phyloP scores from a whole-genome alignment of 352 stramenopile species.

The Globisporangium rhizosaccharum region DNA sequence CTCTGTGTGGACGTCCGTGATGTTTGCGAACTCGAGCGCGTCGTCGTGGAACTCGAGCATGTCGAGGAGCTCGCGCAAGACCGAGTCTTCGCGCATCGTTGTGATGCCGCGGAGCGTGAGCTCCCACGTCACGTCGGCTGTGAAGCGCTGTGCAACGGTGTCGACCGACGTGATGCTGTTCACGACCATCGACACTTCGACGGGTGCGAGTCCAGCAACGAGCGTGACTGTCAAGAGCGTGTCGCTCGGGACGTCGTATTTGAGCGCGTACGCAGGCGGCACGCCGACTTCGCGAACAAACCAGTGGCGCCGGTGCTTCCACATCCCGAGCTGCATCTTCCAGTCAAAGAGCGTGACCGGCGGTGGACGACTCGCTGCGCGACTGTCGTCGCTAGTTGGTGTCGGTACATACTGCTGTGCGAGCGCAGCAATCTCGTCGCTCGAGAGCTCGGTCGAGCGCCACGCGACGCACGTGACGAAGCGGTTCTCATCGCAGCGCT shows the following conservation, averaged over 20 bases:
- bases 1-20: constrained; percentile 14
- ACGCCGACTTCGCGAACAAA: constrained; percentile 43
- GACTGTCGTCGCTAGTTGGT: not conserved
- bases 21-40: constrained; percentile 27
- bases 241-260: not conserved
- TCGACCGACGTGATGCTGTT: constrained; percentile 23
- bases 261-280: constrained; percentile 5
- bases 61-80: constrained; percentile 24
- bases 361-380: constrained; percentile 1
- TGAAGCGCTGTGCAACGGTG: constrained; percentile 23
- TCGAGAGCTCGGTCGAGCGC: constrained; percentile 40
- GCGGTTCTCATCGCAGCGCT: constrained; percentile 21
- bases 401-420: constrained; percentile 24
- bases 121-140: constrained; percentile 27
- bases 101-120: constrained; percentile 25
- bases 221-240: constrained; percentile 5
- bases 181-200: constrained; percentile 19
- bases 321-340: constrained; percentile 53
- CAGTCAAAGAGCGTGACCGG: constrained; percentile 36
- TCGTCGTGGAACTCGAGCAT: constrained; percentile 24
- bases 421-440: constrained; percentile 28
- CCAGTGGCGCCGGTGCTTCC: constrained; percentile 37
- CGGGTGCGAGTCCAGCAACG: constrained; percentile 18
- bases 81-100: constrained; percentile 23
- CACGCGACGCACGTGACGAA: constrained; percentile 36